phyloP scores from a whole-genome alignment of 306 rosid species.

The Potentilla sterilis region DNA sequence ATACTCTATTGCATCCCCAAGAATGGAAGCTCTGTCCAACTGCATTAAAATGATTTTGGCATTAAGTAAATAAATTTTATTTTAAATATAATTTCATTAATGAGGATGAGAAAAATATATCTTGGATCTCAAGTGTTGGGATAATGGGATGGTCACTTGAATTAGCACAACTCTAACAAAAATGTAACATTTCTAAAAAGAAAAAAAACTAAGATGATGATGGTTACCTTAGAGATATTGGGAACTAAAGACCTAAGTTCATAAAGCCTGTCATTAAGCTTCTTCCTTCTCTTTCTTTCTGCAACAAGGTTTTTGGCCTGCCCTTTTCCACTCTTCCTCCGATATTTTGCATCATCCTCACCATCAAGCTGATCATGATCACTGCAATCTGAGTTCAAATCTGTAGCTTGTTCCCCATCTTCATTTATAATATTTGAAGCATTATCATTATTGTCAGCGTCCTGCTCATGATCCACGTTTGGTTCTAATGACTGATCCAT shows the following conservation, averaged over 20 bases:
- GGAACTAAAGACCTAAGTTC: slow-evolving; percentile 80
- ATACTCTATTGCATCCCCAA: slow-evolving; percentile 82
- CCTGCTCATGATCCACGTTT: slow-evolving; percentile 43
- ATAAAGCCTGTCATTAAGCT: slow-evolving; percentile 67
- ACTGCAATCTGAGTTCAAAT: slow-evolving; percentile 72
- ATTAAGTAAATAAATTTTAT: background rate
- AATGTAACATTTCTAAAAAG: background rate
- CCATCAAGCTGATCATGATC: slow-evolving; percentile 62
- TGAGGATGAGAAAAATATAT: background rate
- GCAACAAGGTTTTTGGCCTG: slow-evolving; percentile 71
- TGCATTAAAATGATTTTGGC: slow-evolving; percentile 8
- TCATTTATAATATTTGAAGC: slow-evolving; percentile 31
- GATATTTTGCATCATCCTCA: slow-evolving; percentile 64
- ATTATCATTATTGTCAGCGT: slow-evolving; percentile 18
- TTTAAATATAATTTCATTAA: background rate
- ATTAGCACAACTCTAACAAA: background rate
- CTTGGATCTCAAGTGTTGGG: background rate
- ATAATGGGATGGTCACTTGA: background rate
- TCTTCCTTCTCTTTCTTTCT: slow-evolving; percentile 84
- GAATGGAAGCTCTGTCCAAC: slow-evolving; percentile 75
- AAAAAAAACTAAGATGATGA: background rate
- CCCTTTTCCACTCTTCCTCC: slow-evolving; percentile 58
- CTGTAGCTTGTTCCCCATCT: slow-evolving; percentile 42
- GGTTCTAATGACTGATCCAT: slow-evolving; percentile 35
- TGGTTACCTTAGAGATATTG: slow-evolving; percentile 58